These are phyloP conservation scores for Heterobasidion annosum DNA, from an alignment of 1,284 basidiomycete species.

Conservation along the genomic window DNA sequence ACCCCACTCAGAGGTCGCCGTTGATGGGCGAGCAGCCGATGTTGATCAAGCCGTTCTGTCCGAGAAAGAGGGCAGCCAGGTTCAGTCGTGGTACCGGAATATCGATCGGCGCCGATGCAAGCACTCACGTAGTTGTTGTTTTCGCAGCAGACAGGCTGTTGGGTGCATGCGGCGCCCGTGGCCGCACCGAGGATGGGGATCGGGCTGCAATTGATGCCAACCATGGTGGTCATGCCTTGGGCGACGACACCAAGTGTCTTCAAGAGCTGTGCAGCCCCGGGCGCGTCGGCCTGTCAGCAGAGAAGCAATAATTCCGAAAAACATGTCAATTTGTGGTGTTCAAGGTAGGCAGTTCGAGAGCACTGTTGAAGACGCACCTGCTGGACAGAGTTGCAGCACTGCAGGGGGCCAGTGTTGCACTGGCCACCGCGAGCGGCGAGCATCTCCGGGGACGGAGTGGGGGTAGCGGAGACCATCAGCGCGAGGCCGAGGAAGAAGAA, in stretches of 20 bases:
- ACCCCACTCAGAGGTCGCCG: slow-evolving; percentile 18
- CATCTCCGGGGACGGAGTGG: slow-evolving; percentile 5
- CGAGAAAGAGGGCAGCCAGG: neutral
- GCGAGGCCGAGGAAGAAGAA: neutral
- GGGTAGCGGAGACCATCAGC: slow-evolving; percentile 4
- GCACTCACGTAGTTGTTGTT: slow-evolving; percentile 17
- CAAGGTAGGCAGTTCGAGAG: neutral
- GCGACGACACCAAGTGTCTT: slow-evolving; percentile 14
- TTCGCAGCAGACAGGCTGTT: slow-evolving; percentile 19
- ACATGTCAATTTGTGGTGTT: no score
- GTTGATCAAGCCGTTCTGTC: slow-evolving; percentile 24
- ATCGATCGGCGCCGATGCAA: neutral
- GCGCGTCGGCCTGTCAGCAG: neutral
- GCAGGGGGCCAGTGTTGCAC: slow-evolving; percentile 19
- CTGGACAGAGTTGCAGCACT: slow-evolving; percentile 19
- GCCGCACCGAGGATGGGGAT: slow-evolving; percentile 13
- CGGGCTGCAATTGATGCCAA: slow-evolving; percentile 18
- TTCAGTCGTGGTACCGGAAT: neutral
- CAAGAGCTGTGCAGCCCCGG: slow-evolving; percentile 8
- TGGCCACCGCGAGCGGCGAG: slow-evolving; percentile 5
- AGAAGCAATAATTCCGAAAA: neutral
- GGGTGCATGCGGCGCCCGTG: slow-evolving; percentile 10
- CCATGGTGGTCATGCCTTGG: slow-evolving; percentile 9
- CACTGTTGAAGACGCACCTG: neutral
- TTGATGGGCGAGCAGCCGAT: slow-evolving; percentile 31